phyloP scores from a whole-genome alignment of 805 yeast genomes.

The Millerago galiae region DNA sequence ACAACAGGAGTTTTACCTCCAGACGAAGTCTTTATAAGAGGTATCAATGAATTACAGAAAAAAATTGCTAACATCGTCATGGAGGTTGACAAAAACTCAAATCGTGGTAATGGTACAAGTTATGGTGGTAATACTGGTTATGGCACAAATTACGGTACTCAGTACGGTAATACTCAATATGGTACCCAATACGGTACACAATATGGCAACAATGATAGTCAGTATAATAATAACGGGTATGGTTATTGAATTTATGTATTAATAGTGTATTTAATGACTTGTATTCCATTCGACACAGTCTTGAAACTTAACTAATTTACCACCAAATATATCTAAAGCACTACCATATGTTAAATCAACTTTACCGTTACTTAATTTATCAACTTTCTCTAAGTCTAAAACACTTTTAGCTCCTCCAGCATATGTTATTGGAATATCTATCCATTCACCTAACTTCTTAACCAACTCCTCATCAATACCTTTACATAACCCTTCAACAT shows the following conservation, averaged over 20 bases:
- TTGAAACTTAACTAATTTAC: constrained; percentile 63
- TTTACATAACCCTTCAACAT: constrained; percentile 91
- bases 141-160: constrained; percentile 13
- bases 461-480: constrained; percentile 89
- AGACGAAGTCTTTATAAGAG: constrained; percentile 80
- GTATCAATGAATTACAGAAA: constrained; percentile 78
- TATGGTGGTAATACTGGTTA: constrained; percentile 4
- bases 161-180: constrained; percentile 12
- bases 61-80: constrained; percentile 84
- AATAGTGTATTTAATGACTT: constrained; percentile 11
- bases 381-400: constrained; percentile 61
- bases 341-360: constrained; percentile 94
- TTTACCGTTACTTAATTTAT: constrained; percentile 62
- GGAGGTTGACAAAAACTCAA: constrained; percentile 51
- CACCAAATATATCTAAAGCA: constrained; percentile 93
- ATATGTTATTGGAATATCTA: constrained; percentile 72
- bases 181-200: constrained; percentile 11
- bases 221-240: neutral
- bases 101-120: constrained; percentile 25
- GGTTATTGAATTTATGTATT: constrained; percentile 1
- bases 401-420: constrained; percentile 93
- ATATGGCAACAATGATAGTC: constrained; percentile 6
- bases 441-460: constrained; percentile 69
- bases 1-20: constrained; percentile 87
- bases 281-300: constrained; percentile 76